Evolutionary conservation across 140 eudicot species (phyloP).

Genomic region (Cichorium intybus): DNA sequence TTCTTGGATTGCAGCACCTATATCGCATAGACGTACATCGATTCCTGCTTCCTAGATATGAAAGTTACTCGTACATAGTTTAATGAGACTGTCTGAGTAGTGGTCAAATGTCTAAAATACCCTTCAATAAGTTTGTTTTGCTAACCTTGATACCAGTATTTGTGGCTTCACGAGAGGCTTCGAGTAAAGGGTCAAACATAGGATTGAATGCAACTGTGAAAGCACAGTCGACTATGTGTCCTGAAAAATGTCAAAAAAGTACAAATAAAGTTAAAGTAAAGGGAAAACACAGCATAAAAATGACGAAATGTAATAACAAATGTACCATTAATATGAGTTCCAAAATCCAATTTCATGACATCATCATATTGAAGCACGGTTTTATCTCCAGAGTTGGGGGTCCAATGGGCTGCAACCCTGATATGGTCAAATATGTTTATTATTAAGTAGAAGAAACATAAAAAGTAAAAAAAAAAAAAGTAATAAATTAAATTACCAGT

Average conservation of each 20-base stretch:
- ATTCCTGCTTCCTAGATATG: slow-evolving; percentile 81
- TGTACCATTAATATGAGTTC: slow-evolving; percentile 96
- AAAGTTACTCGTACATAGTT: too few species aligned
- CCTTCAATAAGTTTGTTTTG: background rate
- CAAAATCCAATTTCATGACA: slow-evolving; percentile 98
- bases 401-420: slow-evolving; percentile 83
- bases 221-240: slow-evolving; percentile 91
- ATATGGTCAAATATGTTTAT: too few species aligned
- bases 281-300: background rate
- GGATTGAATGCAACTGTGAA: slow-evolving; percentile 98
- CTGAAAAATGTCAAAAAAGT: slow-evolving; percentile 45
- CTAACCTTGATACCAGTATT: slow-evolving; percentile 91
- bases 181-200: slow-evolving; percentile 87
- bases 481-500: slow-evolving; percentile 44
- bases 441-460: too few species aligned
- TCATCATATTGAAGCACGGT: slow-evolving; percentile 96
- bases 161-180: slow-evolving; percentile 98
- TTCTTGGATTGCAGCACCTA: slow-evolving; percentile 99
- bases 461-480: too few species aligned
- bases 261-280: background rate
- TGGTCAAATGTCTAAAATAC: slow-evolving; percentile 1
- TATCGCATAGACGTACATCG: slow-evolving; percentile 92
- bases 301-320: slow-evolving; percentile 1
- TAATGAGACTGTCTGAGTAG: background rate
- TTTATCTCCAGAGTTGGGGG: slow-evolving; percentile 96